Conservation (phyloP, 768 basidiomycete genomes). For the Trametes cinnabarina region DNA sequence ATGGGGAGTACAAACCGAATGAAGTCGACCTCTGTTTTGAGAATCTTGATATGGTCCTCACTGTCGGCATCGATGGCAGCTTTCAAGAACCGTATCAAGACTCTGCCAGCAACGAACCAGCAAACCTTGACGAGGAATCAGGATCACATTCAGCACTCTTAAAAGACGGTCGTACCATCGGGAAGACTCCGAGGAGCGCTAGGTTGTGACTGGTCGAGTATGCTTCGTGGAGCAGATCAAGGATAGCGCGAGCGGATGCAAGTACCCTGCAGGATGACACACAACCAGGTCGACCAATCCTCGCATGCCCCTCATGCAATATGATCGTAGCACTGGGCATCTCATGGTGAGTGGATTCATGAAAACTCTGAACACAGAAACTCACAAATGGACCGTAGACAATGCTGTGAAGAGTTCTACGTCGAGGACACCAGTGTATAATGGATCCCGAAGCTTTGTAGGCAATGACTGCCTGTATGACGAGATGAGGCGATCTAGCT, state of each 20-base stretch:
- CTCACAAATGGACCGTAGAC: conserved; percentile 21
- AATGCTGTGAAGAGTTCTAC: conserved; percentile 50
- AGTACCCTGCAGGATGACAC: conserved; percentile 69
- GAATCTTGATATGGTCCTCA: conserved; percentile 53
- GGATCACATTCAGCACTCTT: no score
- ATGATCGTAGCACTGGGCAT: conserved; percentile 58
- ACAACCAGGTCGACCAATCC: conserved; percentile 54
- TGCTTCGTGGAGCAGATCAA: conserved; percentile 65
- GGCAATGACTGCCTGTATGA: conserved; percentile 63
- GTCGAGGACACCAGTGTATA: conserved; percentile 51
- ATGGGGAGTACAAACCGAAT: conserved; percentile 52
- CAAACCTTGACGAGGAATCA: conserved; percentile 41
- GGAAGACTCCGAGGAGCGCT: conserved; percentile 67
- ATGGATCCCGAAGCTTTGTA: conserved; percentile 51
- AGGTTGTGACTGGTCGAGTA: conserved; percentile 73
- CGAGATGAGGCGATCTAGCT: conserved; percentile 56
- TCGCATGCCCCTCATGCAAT: conserved; percentile 75
- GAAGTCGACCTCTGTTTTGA: conserved; percentile 65
- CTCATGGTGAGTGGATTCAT: no score
- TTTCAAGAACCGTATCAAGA: conserved; percentile 63
- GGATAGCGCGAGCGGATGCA: conserved; percentile 59
- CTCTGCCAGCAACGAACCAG: conserved; percentile 69
- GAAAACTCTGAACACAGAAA: no score
- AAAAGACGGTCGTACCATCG: conserved; percentile 45
- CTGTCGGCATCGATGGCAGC: conserved; percentile 59